These are phyloP conservation scores for Diaporthe citri DNA, from an alignment of 2,329 filamentous ascomycete species.

Conservation along the genomic window DNA sequence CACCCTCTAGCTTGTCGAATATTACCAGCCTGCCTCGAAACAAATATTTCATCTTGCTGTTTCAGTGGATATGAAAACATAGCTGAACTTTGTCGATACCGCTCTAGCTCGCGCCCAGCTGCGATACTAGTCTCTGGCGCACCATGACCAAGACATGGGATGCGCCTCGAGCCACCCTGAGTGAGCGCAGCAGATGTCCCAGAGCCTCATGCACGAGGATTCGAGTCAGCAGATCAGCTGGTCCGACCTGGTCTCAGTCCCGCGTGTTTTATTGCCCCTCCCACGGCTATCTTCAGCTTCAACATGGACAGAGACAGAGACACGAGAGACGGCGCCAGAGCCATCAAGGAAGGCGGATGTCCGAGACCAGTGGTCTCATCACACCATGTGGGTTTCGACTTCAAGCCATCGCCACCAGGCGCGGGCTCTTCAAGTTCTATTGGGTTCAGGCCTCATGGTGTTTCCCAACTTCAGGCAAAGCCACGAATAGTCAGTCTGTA, in stretches of 20 bases:
- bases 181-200: not conserved
- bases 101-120: not conserved
- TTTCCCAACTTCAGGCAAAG: constrained; percentile 3
- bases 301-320: constrained; percentile 12
- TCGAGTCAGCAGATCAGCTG: not conserved
- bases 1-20: not conserved
- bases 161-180: not conserved
- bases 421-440: not conserved
- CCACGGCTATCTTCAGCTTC: not conserved
- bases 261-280: constrained; percentile 8
- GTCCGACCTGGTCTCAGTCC: not conserved
- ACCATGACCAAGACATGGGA: not conserved
- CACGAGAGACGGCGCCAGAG: constrained; percentile 6
- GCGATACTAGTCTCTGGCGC: not conserved
- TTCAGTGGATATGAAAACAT: not conserved
- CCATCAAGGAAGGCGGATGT: constrained; percentile 5
- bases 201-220: constrained; percentile 2
- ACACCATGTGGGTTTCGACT: constrained; percentile 17
- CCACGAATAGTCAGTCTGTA: not conserved
- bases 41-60: not conserved
- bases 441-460: not conserved
- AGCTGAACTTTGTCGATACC: not conserved
- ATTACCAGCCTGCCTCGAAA: not conserved
- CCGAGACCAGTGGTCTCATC: constrained; percentile 26
- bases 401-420: not conserved